Percentiles rank a stretch among this genome's conserved stretches.
These are phyloP conservation scores for Solanum gracilifrons DNA, from an alignment of 257 asterid species.

Conservation along the genomic window DNA sequence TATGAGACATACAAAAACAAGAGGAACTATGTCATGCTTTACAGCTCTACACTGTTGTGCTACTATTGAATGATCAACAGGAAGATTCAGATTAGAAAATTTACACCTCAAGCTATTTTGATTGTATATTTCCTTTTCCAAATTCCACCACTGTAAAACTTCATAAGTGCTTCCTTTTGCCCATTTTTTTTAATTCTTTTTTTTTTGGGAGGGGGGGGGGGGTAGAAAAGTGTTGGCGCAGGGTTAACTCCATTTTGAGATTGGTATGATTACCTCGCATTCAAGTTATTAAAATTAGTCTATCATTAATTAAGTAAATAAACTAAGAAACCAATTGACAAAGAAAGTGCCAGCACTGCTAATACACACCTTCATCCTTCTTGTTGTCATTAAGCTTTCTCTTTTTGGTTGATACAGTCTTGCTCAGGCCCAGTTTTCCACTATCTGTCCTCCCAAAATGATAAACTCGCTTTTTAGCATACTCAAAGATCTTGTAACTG, in stretches of 20 bases:
- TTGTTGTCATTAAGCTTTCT: slow-evolving; percentile 50
- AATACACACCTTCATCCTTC: slow-evolving; percentile 54
- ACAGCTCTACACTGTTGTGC: neutral
- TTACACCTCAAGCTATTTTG: neutral
- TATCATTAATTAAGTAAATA: neutral
- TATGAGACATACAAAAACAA: slow-evolving; percentile 2
- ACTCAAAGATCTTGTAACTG: slow-evolving; percentile 90
- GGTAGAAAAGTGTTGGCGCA: neutral
- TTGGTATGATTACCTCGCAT: neutral
- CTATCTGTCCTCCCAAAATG: slow-evolving; percentile 63
- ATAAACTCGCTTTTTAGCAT: slow-evolving; percentile 91
- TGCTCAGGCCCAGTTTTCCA: slow-evolving; percentile 47
- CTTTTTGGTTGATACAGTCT: slow-evolving; percentile 38
- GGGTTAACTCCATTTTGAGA: neutral
- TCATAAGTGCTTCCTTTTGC: neutral
- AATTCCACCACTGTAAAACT: neutral
- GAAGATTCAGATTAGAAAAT: neutral
- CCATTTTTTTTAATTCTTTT: neutral
- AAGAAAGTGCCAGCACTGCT: slow-evolving; percentile 3
- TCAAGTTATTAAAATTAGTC: neutral
- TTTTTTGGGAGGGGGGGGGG: too few species aligned
- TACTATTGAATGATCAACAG: neutral
- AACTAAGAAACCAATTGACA: slow-evolving; percentile 2
- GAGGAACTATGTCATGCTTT: slow-evolving; percentile 1
- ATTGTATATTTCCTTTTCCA: neutral